Evolutionary conservation across 805 yeast genomes (phyloP), one percentile per base, ranked within the genome.

Genomic region (Ascoidea rubescens): DNA sequence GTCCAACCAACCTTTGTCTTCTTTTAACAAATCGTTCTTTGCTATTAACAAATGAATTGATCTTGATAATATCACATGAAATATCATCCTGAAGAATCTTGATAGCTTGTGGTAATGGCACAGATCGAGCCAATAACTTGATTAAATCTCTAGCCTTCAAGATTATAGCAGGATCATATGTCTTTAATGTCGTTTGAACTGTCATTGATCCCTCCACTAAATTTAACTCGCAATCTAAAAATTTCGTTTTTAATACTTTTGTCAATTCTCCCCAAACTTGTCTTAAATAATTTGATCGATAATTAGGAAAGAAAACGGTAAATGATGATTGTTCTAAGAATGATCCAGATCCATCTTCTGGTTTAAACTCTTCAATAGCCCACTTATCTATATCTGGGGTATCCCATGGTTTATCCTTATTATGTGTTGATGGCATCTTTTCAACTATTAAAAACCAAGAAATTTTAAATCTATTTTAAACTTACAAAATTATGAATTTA

Each of bases 341-440:
- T 17, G 96, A 86, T 0, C 97, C 96, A 8, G 90, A 79, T 5
- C 79, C 81, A 63, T 93, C 96, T 60, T 88, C 96, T 1, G 88
- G 87, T 58, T 76, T 84, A 72, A 93, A 93, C 53, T 88, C 95
- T 43, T 87, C 96, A 43, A 80, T 72, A 59, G 77, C 73, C 99
- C 99, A 91, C 66, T 91, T 90, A 65, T 90, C 96, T 53, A 90
- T 82, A 59, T 89, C 96, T 21, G 85, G 87, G 8, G 96, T 90
- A 64, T 90, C 98, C 98, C 98, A 90, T 51, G 98, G 98, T 68
- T 91, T 91, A 61, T 93, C 98, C 63, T 81, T 83, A 67, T 93
- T 87, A 67, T 91, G 90, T 48, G 95, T 87, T 1, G 96, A 87
- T 30, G 84, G 88, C 99, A 91, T 91, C 47, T 48, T 58, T n/a